Evolutionary conservation across 2,329 filamentous ascomycete species (phyloP).

Genomic region (Drechslerella coelobrocha): DNA sequence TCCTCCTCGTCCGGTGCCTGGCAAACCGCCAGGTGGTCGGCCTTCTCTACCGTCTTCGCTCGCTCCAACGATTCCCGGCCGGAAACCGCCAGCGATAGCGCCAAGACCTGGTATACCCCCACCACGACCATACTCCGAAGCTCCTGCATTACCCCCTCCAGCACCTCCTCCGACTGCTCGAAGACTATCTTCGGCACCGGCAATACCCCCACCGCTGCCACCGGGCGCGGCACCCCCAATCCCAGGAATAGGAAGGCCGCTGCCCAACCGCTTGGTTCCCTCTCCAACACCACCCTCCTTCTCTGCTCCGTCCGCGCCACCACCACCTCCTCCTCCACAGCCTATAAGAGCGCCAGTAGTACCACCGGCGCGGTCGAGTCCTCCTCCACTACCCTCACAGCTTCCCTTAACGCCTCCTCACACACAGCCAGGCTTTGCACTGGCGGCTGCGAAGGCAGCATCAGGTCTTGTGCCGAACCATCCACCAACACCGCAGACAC

Average conservation of each 20-base stretch:
- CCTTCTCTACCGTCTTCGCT: conserved; percentile 67
- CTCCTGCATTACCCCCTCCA: conserved; percentile 63
- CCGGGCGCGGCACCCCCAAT: conserved; percentile 65
- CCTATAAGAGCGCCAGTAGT: conserved; percentile 59
- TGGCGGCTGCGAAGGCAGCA: conserved; percentile 58
- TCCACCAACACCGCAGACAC: conserved; percentile 47
- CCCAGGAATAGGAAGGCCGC: conserved; percentile 64
- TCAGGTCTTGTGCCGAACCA: conserved; percentile 56
- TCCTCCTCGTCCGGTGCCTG: conserved; percentile 65
- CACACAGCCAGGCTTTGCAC: conserved; percentile 43
- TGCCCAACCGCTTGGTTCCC: conserved; percentile 66
- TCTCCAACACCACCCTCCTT: conserved; percentile 57
- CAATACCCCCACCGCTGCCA: conserved; percentile 67
- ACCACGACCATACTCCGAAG: conserved; percentile 49
- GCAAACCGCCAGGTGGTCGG: conserved; percentile 65
- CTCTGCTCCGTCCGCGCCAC: conserved; percentile 57
- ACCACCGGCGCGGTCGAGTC: conserved; percentile 60
- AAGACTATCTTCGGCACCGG: conserved; percentile 66
- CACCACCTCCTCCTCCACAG: conserved; percentile 59
- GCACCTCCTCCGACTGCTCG: conserved; percentile 68
- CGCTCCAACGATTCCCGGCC: conserved; percentile 62
- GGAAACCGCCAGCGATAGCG: conserved; percentile 61
- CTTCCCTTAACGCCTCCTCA: conserved; percentile 56
- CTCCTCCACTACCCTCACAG: conserved; percentile 55
- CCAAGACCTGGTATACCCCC: conserved; percentile 66